These are phyloP conservation scores for Saturnispora galanensis DNA, from an alignment of 805 yeast genomes.

Conservation along the genomic window DNA sequence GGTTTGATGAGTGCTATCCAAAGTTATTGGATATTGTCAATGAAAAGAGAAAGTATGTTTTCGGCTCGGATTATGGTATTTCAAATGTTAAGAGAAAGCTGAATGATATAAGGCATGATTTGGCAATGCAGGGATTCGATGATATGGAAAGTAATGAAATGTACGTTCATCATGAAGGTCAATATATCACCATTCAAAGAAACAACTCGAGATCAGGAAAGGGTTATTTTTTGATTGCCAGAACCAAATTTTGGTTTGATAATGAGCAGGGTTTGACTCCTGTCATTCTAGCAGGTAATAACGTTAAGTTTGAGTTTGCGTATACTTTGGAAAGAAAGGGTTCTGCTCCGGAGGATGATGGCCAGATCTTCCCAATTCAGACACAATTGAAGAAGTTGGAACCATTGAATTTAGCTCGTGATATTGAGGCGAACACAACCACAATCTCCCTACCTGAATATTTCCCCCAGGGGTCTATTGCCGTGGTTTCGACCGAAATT, in stretches of 20 bases:
- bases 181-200: constrained; percentile 83
- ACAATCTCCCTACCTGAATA: constrained; percentile 46
- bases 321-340: constrained; percentile 39
- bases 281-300: constrained; percentile 48
- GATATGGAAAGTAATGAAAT: constrained; percentile 58
- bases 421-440: constrained; percentile 35
- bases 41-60: constrained; percentile 57
- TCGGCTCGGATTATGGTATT: constrained; percentile 71
- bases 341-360: constrained; percentile 2
- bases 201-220: constrained; percentile 73
- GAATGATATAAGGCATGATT: constrained; percentile 45
- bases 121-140: constrained; percentile 51
- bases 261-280: constrained; percentile 49
- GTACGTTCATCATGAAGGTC: constrained; percentile 91
- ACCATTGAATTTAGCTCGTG: constrained; percentile 37
- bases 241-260: constrained; percentile 59
- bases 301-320: constrained; percentile 46
- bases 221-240: constrained; percentile 83
- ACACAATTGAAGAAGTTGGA: constrained; percentile 46
- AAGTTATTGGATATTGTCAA: constrained; percentile 67
- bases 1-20: constrained; percentile 90
- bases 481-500: constrained; percentile 65
- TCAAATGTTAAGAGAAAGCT: constrained; percentile 57
- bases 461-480: constrained; percentile 88
- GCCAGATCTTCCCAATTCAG: constrained; percentile 50